A percentile compares a stretch with the other conserved stretches of the same genome.
phyloP scores from a whole-genome alignment of 805 yeast species.

The Pichia kluyveri region DNA sequence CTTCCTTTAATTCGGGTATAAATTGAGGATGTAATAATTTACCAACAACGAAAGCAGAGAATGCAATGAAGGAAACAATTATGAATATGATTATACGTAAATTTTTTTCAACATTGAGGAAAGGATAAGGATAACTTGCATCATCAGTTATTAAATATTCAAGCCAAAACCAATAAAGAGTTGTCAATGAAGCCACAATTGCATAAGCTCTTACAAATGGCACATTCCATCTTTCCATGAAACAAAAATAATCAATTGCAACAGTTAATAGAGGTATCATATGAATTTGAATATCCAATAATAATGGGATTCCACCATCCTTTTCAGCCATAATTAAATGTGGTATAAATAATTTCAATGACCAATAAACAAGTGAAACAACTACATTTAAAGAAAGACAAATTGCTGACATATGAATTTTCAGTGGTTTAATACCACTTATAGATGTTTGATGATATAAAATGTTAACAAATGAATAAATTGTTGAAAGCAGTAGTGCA shows the following conservation, averaged over 20 bases:
- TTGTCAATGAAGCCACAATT: slow-evolving; percentile 31
- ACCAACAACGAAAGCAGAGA: slow-evolving; percentile 19
- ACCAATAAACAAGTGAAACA: slow-evolving; percentile 64
- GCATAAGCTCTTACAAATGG: slow-evolving; percentile 29
- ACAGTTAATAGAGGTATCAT: slow-evolving; percentile 48
- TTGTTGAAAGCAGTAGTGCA: slow-evolving; percentile 40
- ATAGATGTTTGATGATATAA: slow-evolving; percentile 24
- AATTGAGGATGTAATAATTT: slow-evolving; percentile 15
- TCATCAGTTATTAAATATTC: slow-evolving; percentile 39
- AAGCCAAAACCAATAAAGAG: slow-evolving; percentile 46
- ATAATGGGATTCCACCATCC: slow-evolving; percentile 33
- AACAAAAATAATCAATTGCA: slow-evolving; percentile 43
- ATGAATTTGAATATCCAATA: slow-evolving; percentile 51
- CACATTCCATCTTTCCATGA: slow-evolving; percentile 38
- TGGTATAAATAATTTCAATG: slow-evolving; percentile 44
- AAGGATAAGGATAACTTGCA: slow-evolving; percentile 53
- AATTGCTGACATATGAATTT: slow-evolving; percentile 34
- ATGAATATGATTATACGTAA: slow-evolving; percentile 40
- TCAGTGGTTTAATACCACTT: not conserved
- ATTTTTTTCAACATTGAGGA: slow-evolving; percentile 43
- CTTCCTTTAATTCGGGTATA: slow-evolving; percentile 6
- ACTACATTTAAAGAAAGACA: slow-evolving; percentile 51
- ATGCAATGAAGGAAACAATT: slow-evolving; percentile 32
- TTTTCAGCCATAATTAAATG: slow-evolving; percentile 34
- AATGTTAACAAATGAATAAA: slow-evolving; percentile 32